Evolutionary conservation across 2,329 filamentous ascomycete genomes (phyloP).

Genomic region (Hirsutella rhossiliensis): DNA sequence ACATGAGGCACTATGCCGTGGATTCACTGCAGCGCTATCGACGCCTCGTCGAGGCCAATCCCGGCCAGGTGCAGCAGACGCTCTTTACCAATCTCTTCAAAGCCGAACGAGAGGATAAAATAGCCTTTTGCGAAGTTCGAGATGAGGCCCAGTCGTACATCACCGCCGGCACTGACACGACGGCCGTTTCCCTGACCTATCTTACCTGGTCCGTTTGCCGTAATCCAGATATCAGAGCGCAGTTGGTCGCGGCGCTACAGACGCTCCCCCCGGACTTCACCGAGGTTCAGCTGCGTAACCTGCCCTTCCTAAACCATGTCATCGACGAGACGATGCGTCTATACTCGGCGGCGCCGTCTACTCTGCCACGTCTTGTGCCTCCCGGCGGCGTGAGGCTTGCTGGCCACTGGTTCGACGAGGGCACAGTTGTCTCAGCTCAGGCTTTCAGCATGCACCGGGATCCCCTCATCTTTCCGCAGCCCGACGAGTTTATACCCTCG

Average conservation of each 20-base stretch:
- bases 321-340: constrained; percentile 33
- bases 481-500: constrained; percentile 12
- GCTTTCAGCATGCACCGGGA: constrained; percentile 35
- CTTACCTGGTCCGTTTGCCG: constrained; percentile 26
- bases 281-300: constrained; percentile 8
- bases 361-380: constrained; percentile 27
- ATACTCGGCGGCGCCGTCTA: constrained; percentile 25
- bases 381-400: constrained; percentile 22
- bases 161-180: constrained; percentile 39
- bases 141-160: constrained; percentile 31
- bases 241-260: constrained; percentile 22
- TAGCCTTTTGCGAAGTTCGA: constrained; percentile 19
- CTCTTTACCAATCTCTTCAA: constrained; percentile 25
- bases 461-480: constrained; percentile 24
- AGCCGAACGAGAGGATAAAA: constrained; percentile 15
- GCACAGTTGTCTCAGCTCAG: constrained; percentile 27
- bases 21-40: constrained; percentile 17
- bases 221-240: constrained; percentile 14
- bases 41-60: constrained; percentile 8
- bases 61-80: constrained; percentile 13
- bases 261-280: constrained; percentile 15
- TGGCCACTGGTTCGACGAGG: constrained; percentile 26
- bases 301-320: constrained; percentile 28
- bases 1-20: constrained; percentile 12
- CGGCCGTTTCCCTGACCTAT: constrained; percentile 36